These are phyloP conservation scores for Coemansia sp. DNA, from an alignment of 192 early-diverging fungal species.

Conservation along the genomic window DNA sequence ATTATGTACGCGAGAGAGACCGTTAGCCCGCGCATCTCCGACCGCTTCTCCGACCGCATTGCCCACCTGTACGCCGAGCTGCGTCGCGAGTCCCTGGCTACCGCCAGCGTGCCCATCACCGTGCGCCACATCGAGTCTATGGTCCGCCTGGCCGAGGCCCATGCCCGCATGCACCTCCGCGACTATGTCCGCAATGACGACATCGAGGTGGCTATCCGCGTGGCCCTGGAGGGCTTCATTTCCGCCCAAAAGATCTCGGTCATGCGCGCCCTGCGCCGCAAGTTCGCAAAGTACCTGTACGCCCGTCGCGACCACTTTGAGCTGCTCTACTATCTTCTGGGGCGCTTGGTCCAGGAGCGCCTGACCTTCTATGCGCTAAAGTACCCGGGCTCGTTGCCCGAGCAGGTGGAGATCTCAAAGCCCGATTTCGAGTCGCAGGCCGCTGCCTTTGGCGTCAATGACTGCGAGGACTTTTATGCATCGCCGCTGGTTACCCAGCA, in stretches of 20 bases:
- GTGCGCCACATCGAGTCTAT: slow-evolving; percentile 86
- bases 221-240: slow-evolving; percentile 87
- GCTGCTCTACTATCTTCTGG: slow-evolving; percentile 72
- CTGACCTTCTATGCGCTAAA: slow-evolving; percentile 69
- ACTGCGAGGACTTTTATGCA: slow-evolving; percentile 58
- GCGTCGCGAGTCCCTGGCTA: slow-evolving; percentile 78
- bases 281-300: slow-evolving; percentile 85
- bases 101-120: slow-evolving; percentile 81
- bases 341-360: slow-evolving; percentile 71
- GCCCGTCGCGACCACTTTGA: slow-evolving; percentile 76
- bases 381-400: slow-evolving; percentile 57
- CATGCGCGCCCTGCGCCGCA: slow-evolving; percentile 73
- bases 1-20: slow-evolving; percentile 83
- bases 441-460: slow-evolving; percentile 57
- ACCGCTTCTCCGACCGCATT: slow-evolving; percentile 87
- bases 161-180: slow-evolving; percentile 95
- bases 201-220: slow-evolving; percentile 88
- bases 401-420: slow-evolving; percentile 55
- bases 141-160: slow-evolving; percentile 81
- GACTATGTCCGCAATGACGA: slow-evolving; percentile 88
- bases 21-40: slow-evolving; percentile 73
- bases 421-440: slow-evolving; percentile 64
- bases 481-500: slow-evolving; percentile 53
- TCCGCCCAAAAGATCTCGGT: slow-evolving; percentile 91
- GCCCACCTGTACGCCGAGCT: slow-evolving; percentile 88